Evolutionary conservation across 768 basidiomycete genomes (phyloP), one percentile per base, ranked within the genome.

Genomic region (Ramaria sp.): DNA sequence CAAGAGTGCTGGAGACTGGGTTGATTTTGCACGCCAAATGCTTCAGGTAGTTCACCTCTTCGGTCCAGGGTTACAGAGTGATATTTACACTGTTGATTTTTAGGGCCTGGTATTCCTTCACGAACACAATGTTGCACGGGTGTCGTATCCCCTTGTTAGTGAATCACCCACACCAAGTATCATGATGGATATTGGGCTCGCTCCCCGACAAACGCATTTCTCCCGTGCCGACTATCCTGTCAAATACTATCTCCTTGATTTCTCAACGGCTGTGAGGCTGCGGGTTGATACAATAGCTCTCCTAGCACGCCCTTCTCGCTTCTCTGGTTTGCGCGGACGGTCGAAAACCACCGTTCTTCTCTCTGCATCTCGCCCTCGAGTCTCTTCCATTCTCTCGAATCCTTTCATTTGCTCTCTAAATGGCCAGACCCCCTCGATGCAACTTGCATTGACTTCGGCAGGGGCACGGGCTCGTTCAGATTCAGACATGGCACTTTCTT

Each of bases 111-210:
- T 53, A 12, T 53, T 53, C 37, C 52, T 53, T 16, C 52, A 53
- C 12, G 52, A 53, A 37, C 52, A 53, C 28, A 53, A 53, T 44
- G 43, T 53, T 34, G 13, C 52, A n/a, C 38, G 27, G 7, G 41
- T 36, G 10, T 27, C 27, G 18, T 42, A 32, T 53, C 24, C 39
- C n/a, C 34, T n/a, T 24, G 42, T n/a, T 43, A 39, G 43, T 18
- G 42, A 48, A 24, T 10, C 42, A 7, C 9, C 9, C 12, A 8
- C 27, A 16, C 4, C 37, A 24, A 8, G 39, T 18, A 44, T 53
- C 41, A 53, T 42, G 52, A 53, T 53, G 52, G 52, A 53, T 36
- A 53, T 53, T 44, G 52, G 52, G 24, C 52, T 53, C 24, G 52
- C 52, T 16, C 52, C 52, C 13, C 52, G 13, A 25, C 37, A 53